A percentile compares a stretch with the other conserved stretches of the same genome.
Evolutionary conservation across 2,329 filamentous ascomycete species (phyloP).

Genomic region (Xylariales sp.): DNA sequence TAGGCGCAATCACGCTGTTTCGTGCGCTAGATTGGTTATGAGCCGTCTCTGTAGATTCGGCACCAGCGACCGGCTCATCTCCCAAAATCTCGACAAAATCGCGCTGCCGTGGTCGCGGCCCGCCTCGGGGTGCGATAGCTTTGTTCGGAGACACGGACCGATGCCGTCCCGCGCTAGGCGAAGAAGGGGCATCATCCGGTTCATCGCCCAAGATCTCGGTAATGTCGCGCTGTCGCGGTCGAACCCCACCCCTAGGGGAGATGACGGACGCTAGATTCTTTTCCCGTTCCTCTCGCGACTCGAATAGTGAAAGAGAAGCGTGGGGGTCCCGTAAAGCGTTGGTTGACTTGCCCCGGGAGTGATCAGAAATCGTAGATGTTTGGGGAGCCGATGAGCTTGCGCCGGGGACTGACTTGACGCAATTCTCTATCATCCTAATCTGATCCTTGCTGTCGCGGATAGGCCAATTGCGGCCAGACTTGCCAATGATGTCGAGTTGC

Average conservation of each 20-base stretch:
- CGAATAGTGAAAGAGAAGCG: conserved; percentile 80
- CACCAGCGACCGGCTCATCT: conserved; percentile 57
- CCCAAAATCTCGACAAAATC: conserved; percentile 78
- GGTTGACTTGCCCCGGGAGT: conserved; percentile 64
- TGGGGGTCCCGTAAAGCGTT: conserved; percentile 72
- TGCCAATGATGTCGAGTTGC: conserved; percentile 92
- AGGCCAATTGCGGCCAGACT: conserved; percentile 91
- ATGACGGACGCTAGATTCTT: conserved; percentile 62
- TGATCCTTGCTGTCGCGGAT: conserved; percentile 90
- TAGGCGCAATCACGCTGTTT: conserved; percentile 53
- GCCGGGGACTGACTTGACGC: conserved; percentile 62
- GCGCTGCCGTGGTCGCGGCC: conserved; percentile 70
- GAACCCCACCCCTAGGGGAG: conserved; percentile 69
- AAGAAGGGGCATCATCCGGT: conserved; percentile 53
- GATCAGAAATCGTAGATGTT: conserved; percentile 54
- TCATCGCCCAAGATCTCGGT: conserved; percentile 76
- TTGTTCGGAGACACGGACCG: conserved; percentile 52
- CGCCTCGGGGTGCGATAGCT: conserved; percentile 44
- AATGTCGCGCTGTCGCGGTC: conserved; percentile 74
- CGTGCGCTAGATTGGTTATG: conserved; percentile 57
- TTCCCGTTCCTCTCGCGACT: conserved; percentile 72
- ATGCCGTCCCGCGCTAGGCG: conserved; percentile 57
- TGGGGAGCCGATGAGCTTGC: conserved; percentile 47
- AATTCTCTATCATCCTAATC: conserved; percentile 76
- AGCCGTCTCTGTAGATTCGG: conserved; percentile 50